Evolutionary conservation across 495 filamentous ascomycete genomes (phyloP).

Genomic region (Immersiella caudata): DNA sequence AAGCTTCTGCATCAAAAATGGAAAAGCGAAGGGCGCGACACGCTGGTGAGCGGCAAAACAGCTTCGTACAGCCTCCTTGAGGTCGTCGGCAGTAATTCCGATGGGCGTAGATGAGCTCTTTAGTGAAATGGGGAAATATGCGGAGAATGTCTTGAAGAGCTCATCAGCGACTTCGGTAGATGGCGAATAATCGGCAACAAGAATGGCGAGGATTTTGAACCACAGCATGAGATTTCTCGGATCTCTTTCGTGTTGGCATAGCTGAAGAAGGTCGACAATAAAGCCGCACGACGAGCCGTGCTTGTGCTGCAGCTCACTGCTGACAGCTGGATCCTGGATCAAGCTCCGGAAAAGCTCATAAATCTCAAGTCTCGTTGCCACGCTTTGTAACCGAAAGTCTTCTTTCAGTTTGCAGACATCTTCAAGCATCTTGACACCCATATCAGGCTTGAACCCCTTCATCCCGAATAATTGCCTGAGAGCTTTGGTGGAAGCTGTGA

Average conservation of each 20-base stretch:
- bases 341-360: slow-evolving; percentile 51
- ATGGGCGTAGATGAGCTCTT: slow-evolving; percentile 45
- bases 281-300: slow-evolving; percentile 44
- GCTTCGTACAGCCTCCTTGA: slow-evolving; percentile 48
- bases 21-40: slow-evolving; percentile 45
- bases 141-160: slow-evolving; percentile 51
- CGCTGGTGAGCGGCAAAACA: slow-evolving; percentile 52
- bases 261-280: slow-evolving; percentile 43
- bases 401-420: slow-evolving; percentile 49
- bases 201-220: slow-evolving; percentile 46
- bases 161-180: slow-evolving; percentile 46
- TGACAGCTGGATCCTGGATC: slow-evolving; percentile 38
- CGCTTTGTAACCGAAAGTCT: slow-evolving; percentile 50
- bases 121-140: slow-evolving; percentile 58
- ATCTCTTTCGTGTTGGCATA: slow-evolving; percentile 53
- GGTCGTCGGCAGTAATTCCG: slow-evolving; percentile 51
- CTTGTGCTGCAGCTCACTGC: slow-evolving; percentile 45
- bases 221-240: slow-evolving; percentile 52
- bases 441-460: slow-evolving; percentile 48
- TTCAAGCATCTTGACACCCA: slow-evolving; percentile 45
- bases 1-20: slow-evolving; percentile 51
- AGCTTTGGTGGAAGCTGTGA: slow-evolving; percentile 51
- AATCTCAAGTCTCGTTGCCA: slow-evolving; percentile 48
- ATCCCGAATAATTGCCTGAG: slow-evolving; percentile 47
- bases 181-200: slow-evolving; percentile 45